Base-by-base conservation (phyloP, 768 basidiomycete genomes). In the Pleurotus sapidus region DNA sequence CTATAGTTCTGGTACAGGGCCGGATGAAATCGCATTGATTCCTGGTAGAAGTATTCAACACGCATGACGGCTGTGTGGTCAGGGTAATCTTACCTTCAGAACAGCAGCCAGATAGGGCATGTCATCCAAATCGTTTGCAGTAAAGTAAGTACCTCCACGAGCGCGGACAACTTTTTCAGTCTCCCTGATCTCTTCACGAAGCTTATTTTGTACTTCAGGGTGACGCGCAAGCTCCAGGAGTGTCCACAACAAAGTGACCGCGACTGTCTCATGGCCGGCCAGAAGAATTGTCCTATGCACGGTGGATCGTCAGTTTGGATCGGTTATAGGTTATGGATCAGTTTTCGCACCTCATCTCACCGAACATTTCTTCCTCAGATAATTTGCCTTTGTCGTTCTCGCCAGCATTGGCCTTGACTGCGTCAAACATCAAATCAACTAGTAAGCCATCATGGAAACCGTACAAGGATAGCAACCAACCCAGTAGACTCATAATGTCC, bases 261-360 rank as follows among this genome's bases (percentile, higher is more conserved):
- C 78, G 49, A 81, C 84, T 3, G 86, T 88, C 65, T 87, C 87
- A 65, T 88, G 81, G 1, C 78, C 79, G 40, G 78, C 78, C 9
- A 82, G 61, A 9, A 80, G 61, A 9, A 81, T 75, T 20, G 77
- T 79, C 15, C 78, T 80, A 14, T 20, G 20, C 3, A 20, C 20
- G 3, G 20, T 20, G 20, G 20, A 20, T 20, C 20, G 20, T 30
- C 27, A 30, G 27, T 7, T 30, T 9, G 27, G 27, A 7, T 30
- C 27, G 6, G 27, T 8, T 9, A 9, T 6, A 30, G 8, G 5
- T 27, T 27, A n/a, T 30, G 15, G 47, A 15, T 24, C 15, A 30
- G 23, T n/a, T 7, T 49, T 2, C 47, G 4, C 27, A 60, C 57
- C 66, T 65, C 76, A 71, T 77, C 68, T 72, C 77, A 40, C 69